phyloP scores from a whole-genome alignment of 1,284 basidiomycete genomes.

The Paramarasmius palmivorus region DNA sequence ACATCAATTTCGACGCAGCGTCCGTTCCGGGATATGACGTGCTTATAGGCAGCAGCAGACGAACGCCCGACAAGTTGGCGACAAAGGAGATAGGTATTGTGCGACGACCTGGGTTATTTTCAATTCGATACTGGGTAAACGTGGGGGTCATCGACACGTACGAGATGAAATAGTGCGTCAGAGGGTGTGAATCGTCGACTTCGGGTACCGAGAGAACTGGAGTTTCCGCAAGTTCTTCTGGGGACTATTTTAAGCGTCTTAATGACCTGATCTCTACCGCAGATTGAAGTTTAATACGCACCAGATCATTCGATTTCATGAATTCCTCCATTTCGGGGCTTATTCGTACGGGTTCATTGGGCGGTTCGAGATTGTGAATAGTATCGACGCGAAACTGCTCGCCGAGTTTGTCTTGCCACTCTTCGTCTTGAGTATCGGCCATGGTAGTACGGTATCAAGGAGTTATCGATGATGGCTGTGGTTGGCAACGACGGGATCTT shows the following conservation, averaged over 20 bases:
- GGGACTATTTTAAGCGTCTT: background rate
- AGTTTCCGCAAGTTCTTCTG: background rate
- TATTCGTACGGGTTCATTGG: background rate
- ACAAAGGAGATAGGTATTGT: constrained; percentile 66
- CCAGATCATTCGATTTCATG: background rate
- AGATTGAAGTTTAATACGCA: background rate
- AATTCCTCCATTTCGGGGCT: background rate
- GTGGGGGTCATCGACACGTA: constrained; percentile 27
- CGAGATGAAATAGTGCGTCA: constrained; percentile 61
- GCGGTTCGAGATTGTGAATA: background rate
- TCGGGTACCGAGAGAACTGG: constrained; percentile 20
- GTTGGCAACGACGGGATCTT: no score
- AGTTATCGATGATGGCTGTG: background rate
- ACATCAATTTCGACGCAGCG: constrained; percentile 74
- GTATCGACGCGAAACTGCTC: background rate
- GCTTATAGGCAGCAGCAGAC: constrained; percentile 55
- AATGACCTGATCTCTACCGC: background rate
- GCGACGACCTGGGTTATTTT: constrained; percentile 47
- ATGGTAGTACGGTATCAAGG: background rate
- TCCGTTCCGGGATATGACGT: constrained; percentile 52
- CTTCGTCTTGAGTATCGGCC: constrained; percentile 2
- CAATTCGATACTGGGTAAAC: constrained; percentile 2
- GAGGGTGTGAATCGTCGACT: constrained; percentile 44
- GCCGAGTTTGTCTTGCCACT: background rate
- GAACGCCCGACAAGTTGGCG: constrained; percentile 60